Base-by-base conservation (phyloP, 1,284 basidiomycete genomes). In the Meira nashicola region DNA sequence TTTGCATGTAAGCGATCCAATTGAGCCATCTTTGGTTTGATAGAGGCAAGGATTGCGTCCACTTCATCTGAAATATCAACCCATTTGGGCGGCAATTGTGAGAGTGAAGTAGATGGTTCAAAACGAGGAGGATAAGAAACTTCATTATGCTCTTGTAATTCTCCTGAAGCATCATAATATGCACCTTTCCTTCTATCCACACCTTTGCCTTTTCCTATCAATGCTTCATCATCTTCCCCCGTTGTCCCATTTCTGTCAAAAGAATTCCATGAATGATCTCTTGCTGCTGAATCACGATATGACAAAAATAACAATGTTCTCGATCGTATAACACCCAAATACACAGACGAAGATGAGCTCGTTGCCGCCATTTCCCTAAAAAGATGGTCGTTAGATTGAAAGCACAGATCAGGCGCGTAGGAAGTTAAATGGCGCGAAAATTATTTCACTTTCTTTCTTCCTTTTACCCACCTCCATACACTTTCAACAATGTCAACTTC, bases 1-100 rank as follows among this genome's bases (percentile, higher is more conserved):
- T 92, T 95, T 63, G 92, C 89, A 71, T 98, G 93, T 9, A 99
- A 85, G 77, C 89, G 92, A 78, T 97, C 93, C 75, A 77, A 95
- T 88, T 93, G 71, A 2, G 64, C 57, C 46, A 76, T 71, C n/a
- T 70, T 67, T 1, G 74, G 71, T 33, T 57, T 54, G 11, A 74
- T 61, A 15, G 59, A 46, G 14, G 55, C 5, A 8, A 72, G 67
- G 25, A 78, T 57, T 1, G 37, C 23, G 38, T 75, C 73, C 7
- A 75, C 69, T 39, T 71, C 62, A 39, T 76, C 76, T 10, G 66
- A 67, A 1, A 66, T 62, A 53, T 74, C 73, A 54, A 74, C 70
- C 77, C 77, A 79, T 63, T 64, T 66, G 0, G 77, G 77, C 19
- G 77, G 76, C 6, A 79, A 63, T 1, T 63, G 56, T 10, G 61